phyloP scores from a whole-genome alignment of 371 early-diverging fungal species.

The Mucor indicus region DNA sequence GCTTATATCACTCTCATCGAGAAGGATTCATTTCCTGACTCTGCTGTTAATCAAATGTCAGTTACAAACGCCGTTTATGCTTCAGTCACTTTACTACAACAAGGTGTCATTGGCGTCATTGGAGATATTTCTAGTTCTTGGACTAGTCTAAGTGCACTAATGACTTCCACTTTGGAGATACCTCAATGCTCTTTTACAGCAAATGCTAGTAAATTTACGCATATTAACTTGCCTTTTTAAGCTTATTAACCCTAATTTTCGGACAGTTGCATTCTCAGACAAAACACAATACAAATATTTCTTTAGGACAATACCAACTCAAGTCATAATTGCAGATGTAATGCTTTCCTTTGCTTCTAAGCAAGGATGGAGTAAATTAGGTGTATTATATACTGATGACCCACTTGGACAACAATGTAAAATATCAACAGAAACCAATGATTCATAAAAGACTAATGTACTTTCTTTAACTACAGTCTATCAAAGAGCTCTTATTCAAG shows the following conservation, averaged over 20 bases:
- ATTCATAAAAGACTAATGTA: background rate
- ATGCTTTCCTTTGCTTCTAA: constrained; percentile 39
- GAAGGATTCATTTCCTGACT: constrained; percentile 57
- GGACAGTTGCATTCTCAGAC: constrained; percentile 40
- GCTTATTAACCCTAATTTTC: background rate
- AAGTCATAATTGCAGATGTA: constrained; percentile 43
- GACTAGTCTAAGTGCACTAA: constrained; percentile 52
- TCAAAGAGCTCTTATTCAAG: constrained; percentile 41
- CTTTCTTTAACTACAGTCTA: constrained; percentile 28
- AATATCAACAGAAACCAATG: too few relatives aligned
- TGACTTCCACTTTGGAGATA: constrained; percentile 50
- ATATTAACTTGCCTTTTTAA: too few relatives aligned
- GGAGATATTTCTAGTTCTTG: constrained; percentile 56
- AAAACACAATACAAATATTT: constrained; percentile 46
- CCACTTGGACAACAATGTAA: constrained; percentile 51
- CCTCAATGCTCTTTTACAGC: constrained; percentile 59
- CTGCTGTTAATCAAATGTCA: constrained; percentile 37
- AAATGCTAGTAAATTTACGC: constrained; percentile 45
- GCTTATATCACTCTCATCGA: constrained; percentile 57
- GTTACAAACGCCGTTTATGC: constrained; percentile 60
- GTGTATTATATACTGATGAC: constrained; percentile 45
- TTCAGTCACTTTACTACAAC: constrained; percentile 53
- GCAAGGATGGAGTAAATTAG: constrained; percentile 48
- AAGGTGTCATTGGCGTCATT: constrained; percentile 55
- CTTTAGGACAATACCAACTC: constrained; percentile 55